Evolutionary conservation across 306 rosid species (phyloP).

Genomic region (Cucumis cinereus): DNA sequence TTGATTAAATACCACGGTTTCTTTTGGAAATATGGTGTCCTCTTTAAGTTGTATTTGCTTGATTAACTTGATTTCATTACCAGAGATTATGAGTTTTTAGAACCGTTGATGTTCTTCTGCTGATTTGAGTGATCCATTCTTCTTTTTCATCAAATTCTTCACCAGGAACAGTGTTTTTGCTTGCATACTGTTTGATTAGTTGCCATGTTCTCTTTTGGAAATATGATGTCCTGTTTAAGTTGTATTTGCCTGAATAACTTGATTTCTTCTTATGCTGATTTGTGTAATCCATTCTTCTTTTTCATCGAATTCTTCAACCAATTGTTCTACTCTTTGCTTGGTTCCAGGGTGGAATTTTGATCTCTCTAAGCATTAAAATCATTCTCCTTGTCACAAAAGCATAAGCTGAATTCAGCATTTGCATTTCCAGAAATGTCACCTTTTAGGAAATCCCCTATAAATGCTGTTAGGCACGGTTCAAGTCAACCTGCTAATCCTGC

Average conservation of each 20-base stretch:
- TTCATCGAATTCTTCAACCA: background rate
- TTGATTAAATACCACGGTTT: background rate
- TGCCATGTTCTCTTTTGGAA: background rate
- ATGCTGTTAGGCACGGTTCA: constrained; percentile 1
- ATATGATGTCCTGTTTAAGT: background rate
- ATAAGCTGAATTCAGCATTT: constrained; percentile 1
- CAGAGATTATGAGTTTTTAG: background rate
- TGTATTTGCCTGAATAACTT: background rate
- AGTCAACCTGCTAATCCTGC: background rate
- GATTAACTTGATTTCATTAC: background rate
- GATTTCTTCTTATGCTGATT: background rate
- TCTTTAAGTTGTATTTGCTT: background rate
- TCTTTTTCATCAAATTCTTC: background rate
- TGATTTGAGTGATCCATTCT: background rate
- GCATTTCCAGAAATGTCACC: constrained; percentile 1
- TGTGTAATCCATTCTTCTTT: background rate
- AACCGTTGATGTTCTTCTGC: background rate
- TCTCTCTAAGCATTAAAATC: background rate
- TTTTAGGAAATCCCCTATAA: constrained; percentile 4
- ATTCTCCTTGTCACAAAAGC: background rate
- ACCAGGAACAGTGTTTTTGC: background rate
- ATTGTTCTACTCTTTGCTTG: background rate
- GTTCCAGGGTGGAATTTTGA: background rate
- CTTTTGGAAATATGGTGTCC: background rate
- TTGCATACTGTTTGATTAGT: background rate